Evolutionary conservation across 768 basidiomycete genomes (phyloP), one percentile per base, ranked within the genome.

Genomic region (Tremella mesenterica): DNA sequence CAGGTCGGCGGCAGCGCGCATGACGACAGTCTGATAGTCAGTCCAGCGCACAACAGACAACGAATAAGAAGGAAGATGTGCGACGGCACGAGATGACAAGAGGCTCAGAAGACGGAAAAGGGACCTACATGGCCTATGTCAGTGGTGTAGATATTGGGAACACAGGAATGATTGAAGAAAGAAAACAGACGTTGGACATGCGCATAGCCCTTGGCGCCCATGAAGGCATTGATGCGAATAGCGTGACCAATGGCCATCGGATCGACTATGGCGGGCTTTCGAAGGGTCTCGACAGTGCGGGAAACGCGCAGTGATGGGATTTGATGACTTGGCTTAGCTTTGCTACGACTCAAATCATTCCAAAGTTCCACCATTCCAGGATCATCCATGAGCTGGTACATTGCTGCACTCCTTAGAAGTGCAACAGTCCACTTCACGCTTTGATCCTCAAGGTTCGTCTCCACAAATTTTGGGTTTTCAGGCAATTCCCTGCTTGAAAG

Each of bases 121-220:
- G n/a, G n/a, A n/a, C n/a, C n/a, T n/a, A n/a, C n/a, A n/a, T n/a
- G 38, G 38, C 14, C 38, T 41, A 5, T 16, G 4, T 41, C 6
- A 18, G 38, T 23, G n/a, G 38, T 18, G 38, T 41, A 10, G 26
- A 44, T 30, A 28, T 54, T 54, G 0, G 53, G 46, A 12, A 39
- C 13, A 36, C 46, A 54, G 0, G 46, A 54, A 39, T 54, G 53
- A 29, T 54, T 54, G 31, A 39, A 21, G 16, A 54, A n/a, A 6
- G 53, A 36, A 6, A 34, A 28, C 7, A 48, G 53, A 12, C 46
- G 21, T n/a, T 30, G 49, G 18, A 48, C 23, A 20, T 16, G 26
- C 33, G 44, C 31, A 1, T 18, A 20, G 4, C 18, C 28, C 12
- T 36, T 12, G 38, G 16, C 20, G 10, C 14, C 3, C 9, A 16